Conservation (phyloP, 306 rosid species). For the Castanea crenata region DNA sequence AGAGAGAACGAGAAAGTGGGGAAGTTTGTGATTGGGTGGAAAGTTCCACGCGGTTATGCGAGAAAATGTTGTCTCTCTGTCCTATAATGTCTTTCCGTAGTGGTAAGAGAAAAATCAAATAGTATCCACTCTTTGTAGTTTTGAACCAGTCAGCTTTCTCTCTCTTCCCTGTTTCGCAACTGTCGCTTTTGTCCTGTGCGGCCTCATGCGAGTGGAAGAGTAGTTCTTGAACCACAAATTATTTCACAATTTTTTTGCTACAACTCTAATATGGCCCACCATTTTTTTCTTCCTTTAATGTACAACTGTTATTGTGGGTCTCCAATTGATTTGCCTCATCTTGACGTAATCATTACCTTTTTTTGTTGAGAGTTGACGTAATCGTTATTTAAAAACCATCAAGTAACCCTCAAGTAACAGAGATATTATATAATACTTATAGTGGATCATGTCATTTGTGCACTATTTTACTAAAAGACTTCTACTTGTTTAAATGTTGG, state of each 20-base stretch:
- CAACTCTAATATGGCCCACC: too few relatives aligned
- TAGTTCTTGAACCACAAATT: too few relatives aligned
- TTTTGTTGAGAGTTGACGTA: not conserved
- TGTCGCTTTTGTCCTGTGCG: not conserved
- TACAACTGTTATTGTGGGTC: not conserved
- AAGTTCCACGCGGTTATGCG: slow-evolving; percentile 55
- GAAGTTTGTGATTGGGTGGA: slow-evolving; percentile 16
- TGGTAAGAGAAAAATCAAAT: not conserved
- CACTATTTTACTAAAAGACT: too few relatives aligned
- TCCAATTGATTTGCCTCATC: not conserved
- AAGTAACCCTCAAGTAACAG: too few relatives aligned
- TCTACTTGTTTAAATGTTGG: too few relatives aligned
- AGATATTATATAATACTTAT: too few relatives aligned
- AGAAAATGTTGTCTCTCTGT: slow-evolving; percentile 24
- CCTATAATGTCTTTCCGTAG: not conserved
- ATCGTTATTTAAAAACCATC: too few relatives aligned
- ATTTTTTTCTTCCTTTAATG: too few relatives aligned
- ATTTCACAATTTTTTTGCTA: too few relatives aligned
- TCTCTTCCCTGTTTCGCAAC: too few relatives aligned
- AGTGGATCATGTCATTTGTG: fast-evolving
- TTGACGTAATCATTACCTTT: not conserved
- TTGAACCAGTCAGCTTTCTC: slow-evolving; percentile 52
- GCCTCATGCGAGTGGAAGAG: too few relatives aligned
- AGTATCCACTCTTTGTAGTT: not conserved
- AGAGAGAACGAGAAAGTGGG: slow-evolving; percentile 21